A percentile compares a stretch with the other conserved stretches of the same genome.
phyloP scores from a whole-genome alignment of 805 yeast genomes.

The Cyberlindnera bimundalis region DNA sequence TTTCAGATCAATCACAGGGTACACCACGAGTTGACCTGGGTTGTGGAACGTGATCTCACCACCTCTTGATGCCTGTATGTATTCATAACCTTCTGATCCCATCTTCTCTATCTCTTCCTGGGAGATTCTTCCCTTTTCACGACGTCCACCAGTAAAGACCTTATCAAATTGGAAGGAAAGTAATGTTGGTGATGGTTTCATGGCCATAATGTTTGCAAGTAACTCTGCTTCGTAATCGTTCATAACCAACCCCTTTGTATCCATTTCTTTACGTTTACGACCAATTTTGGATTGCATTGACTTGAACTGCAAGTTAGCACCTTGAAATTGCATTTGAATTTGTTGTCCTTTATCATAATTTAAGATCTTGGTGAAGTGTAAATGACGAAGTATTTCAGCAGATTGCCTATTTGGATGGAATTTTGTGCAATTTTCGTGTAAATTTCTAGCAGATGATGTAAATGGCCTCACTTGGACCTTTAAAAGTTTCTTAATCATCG shows the following conservation, averaged over 20 bases:
- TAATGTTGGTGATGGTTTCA: slow-evolving; percentile 62
- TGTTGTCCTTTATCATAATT: slow-evolving; percentile 47
- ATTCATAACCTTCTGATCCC: slow-evolving; percentile 47
- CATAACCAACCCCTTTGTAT: slow-evolving; percentile 37
- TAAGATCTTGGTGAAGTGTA: slow-evolving; percentile 37
- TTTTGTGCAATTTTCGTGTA: slow-evolving; percentile 13
- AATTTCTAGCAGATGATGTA: background rate
- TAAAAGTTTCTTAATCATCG: background rate
- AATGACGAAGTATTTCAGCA: slow-evolving; percentile 39
- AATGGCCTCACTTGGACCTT: background rate
- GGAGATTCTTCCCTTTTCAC: slow-evolving; percentile 57
- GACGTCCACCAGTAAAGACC: slow-evolving; percentile 88
- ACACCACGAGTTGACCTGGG: slow-evolving; percentile 88
- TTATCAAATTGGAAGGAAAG: slow-evolving; percentile 83
- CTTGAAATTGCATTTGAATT: slow-evolving; percentile 54
- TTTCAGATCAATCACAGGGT: slow-evolving; percentile 70
- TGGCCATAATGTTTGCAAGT: slow-evolving; percentile 38
- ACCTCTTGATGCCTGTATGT: slow-evolving; percentile 82
- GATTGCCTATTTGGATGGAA: slow-evolving; percentile 33
- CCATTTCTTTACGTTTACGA: slow-evolving; percentile 37
- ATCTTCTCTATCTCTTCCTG: slow-evolving; percentile 22
- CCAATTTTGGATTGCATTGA: slow-evolving; percentile 46
- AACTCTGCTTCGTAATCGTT: slow-evolving; percentile 46
- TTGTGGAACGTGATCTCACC: slow-evolving; percentile 98
- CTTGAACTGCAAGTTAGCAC: slow-evolving; percentile 57